A percentile compares a stretch with the other conserved stretches of the same genome.
Evolutionary conservation across 306 rosid genomes (phyloP).

Genomic region (Corylus heterophylla): DNA sequence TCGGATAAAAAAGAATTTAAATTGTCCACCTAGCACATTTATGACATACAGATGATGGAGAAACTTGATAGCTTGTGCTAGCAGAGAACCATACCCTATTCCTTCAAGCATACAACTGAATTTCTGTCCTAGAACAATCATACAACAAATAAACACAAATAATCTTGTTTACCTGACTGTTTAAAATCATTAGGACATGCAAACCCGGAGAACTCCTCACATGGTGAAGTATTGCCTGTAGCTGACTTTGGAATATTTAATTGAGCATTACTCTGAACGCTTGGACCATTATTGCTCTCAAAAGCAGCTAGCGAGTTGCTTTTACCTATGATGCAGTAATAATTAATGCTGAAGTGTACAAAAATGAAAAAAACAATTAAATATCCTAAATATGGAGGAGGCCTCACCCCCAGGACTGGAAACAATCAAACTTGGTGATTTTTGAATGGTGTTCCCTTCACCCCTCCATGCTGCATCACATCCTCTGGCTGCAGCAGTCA

Average conservation of each 20-base stretch:
- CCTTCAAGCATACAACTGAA: background rate
- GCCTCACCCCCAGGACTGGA: constrained; percentile 34
- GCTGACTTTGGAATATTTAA: constrained; percentile 41
- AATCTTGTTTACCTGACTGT: constrained; percentile 56
- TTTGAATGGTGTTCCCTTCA: constrained; percentile 50
- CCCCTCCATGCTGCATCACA: constrained; percentile 50
- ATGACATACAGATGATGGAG: background rate
- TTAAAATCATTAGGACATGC: constrained; percentile 42
- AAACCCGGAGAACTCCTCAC: constrained; percentile 68
- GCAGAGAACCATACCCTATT: background rate
- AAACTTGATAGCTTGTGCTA: background rate
- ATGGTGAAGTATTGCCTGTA: constrained; percentile 43
- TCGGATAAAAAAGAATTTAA: background rate
- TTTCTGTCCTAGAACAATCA: background rate
- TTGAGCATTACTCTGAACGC: constrained; percentile 53
- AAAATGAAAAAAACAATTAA: background rate
- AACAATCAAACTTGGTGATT: constrained; percentile 40
- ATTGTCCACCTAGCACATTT: background rate
- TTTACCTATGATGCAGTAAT: constrained; percentile 33
- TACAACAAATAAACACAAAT: background rate
- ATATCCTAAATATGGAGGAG: constrained; percentile 5
- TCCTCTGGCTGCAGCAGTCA: constrained; percentile 44
- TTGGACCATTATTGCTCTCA: constrained; percentile 41
- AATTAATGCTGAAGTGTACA: constrained; percentile 12
- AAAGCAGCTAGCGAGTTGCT: constrained; percentile 34